A percentile compares a stretch with the other conserved stretches of the same genome.
These are phyloP conservation scores for Fusarium falciforme DNA, from an alignment of 2,329 filamentous ascomycete species.

Conservation along the genomic window DNA sequence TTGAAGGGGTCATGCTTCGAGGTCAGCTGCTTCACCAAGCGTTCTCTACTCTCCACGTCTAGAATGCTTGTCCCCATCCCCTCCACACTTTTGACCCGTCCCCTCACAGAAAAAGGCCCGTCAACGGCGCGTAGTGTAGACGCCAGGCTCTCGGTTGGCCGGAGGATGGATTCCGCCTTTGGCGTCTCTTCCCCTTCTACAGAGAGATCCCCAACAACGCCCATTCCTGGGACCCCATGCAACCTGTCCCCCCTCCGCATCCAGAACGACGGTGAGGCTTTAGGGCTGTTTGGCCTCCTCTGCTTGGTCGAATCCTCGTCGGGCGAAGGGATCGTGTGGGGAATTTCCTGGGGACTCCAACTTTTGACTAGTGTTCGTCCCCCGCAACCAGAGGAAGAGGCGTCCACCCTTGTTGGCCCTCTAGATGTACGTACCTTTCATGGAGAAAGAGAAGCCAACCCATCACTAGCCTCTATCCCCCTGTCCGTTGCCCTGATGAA, in stretches of 20 bases:
- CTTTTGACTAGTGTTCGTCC: constrained; percentile 33
- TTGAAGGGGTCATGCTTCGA: not conserved
- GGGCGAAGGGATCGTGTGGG: constrained; percentile 44
- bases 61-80: not conserved
- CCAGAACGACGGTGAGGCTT: constrained; percentile 30
- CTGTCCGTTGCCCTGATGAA: constrained; percentile 22
- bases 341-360: constrained; percentile 37
- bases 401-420: not conserved
- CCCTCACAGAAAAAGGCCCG: constrained; percentile 11
- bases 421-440: not conserved
- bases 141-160: constrained; percentile 7
- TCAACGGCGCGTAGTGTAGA: not conserved
- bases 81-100: not conserved
- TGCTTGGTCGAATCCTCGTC: constrained; percentile 13
- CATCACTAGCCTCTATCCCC: not conserved
- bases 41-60: not conserved
- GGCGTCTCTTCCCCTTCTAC: not conserved
- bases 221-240: constrained; percentile 8
- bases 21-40: constrained; percentile 3
- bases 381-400: constrained; percentile 31
- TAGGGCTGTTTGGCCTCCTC: not conserved
- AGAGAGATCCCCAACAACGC: constrained; percentile 17
- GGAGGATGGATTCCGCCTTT: constrained; percentile 18
- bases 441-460: not conserved
- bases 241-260: constrained; percentile 16